Evolutionary conservation across 1,284 basidiomycete genomes (phyloP), one percentile per base, ranked within the genome.

Genomic region (Mrakiaceae sp.): DNA sequence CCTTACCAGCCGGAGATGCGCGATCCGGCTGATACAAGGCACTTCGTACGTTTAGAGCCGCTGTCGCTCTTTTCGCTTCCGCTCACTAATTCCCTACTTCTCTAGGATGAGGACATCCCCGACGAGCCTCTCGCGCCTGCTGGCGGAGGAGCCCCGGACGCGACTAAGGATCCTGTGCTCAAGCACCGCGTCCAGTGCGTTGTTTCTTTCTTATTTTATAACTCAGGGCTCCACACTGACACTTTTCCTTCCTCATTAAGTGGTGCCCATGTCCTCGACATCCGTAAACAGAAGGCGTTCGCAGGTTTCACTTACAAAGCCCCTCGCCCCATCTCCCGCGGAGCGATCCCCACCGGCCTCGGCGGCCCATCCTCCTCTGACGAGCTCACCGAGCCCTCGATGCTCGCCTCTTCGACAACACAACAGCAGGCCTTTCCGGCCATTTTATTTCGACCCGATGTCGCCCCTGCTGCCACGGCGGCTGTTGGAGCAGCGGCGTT

Each of bases 221-320:
- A 27, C 27, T 27, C 27, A 27, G 27, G 27, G 27, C 27, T 27
- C 27, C 27, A 27, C 27, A 27, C 27, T 27, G 27, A 27, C 27
- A 27, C 27, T 27, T 27, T 27, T 27, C 27, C 1, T 27, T 27
- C 27, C 27, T 27, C 27, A 2, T 27, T 27, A 1, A 27, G 27
- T 27, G 90, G 91, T 50, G 81, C 83, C 67, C 82, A 87, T 73
- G 86, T 93, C 68, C 79, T 94, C 72, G 84, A 89, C 72, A 85
- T 91, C 69, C 85, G 91, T 72, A 94, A 94, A 77, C 87, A 87
- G 60, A 78, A 90, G 58, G 90, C 90, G 7, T 93, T 92, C 75
- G 88, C 87, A 61, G 88, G 88, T 54, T 90, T 90, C 77, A 90
- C 88, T n/a, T 64, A 59, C 57, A 58, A 52, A n/a, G 43, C 49